Evolutionary conservation across 1,284 basidiomycete species (phyloP), one percentile per base, ranked within the genome.

Genomic region (Ustilago trichophora): DNA sequence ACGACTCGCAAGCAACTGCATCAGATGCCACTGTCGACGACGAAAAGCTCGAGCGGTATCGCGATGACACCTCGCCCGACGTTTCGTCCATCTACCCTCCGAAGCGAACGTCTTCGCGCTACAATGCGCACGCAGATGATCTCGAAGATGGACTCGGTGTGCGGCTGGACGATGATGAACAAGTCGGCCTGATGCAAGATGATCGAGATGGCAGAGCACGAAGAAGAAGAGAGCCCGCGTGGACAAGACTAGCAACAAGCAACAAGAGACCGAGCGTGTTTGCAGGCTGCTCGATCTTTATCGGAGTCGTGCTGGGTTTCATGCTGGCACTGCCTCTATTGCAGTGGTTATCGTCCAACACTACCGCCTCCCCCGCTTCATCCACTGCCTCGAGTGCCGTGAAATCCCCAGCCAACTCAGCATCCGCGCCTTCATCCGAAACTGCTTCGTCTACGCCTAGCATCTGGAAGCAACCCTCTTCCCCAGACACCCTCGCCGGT

Each of bases 111-210:
- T n/a, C n/a, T n/a, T n/a, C n/a, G n/a, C 21, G 15, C 7, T 19
- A 32, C n/a, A n/a, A n/a, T 19, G 42, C 51, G 3, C 35, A 31
- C 3, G 38, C n/a, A n/a, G n/a, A 57, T 24, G 25, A 27, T n/a
- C n/a, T 26, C 9, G 40, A 47, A 2, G 51, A 63, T 9, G 52
- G 40, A 2, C 16, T 49, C 0, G 52, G 47, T 13, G 7, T 60
- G 25, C 26, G 24, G 15, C 31, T 68, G 2, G 71, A 76, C 26
- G 74, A 76, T 19, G 72, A 76, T 9, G 72, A 54, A n/a, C n/a
- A n/a, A 31, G 74, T 74, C 4, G 65, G 72, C 2, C 34, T 76
- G 19, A 76, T 76, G 72, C 64, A 72, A 34, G 48, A 34, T 0
- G 69, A 73, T 26, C 32, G 73, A 21, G 52, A 55, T 35, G 31